Evolutionary conservation across 192 early-diverging fungal species (phyloP), one percentile per base, ranked within the genome.

Genomic region (Gigaspora rosea): DNA sequence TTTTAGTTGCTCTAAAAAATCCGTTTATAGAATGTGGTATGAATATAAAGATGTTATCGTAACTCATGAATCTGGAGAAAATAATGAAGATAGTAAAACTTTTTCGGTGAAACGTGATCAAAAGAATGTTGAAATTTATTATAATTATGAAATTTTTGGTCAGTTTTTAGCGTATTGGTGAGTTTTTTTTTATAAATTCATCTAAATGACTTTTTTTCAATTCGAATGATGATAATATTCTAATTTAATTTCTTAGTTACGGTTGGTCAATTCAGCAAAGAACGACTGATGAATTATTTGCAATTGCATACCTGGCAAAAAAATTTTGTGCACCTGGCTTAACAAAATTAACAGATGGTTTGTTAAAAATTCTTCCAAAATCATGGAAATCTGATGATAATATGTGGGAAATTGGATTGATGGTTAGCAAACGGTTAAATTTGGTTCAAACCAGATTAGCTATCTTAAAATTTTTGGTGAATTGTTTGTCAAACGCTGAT

Each of bases 111-210:
- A 41, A 9, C 4, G n/a, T n/a, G 41, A 66, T 35, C 33, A 66
- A 35, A 27, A 15, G 8, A 15, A 66, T 4, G 12, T 46, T 66
- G 64, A 66, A n/a, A 41, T 66, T 66, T 66, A 66, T 66, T 66
- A 66, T 47, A 35, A 66, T 66, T 66, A 66, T 66, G 64, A 66
- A 46, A 66, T 66, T 48, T 66, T 66, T 66, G 64, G 64, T 46
- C n/a, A 66, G 18, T 46, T 66, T 46, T 13, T 66, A 46, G 33
- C 64, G n/a, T 66, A 66, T 46, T 66, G 33, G 64, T 66, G 9
- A 66, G 36, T 66, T 35, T 35, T 11, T 35, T 35, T 33, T 9
- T 35, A 35, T 15, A 41, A 46, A n/a, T 9, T n/a, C 16, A 33
- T 9, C 10, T 16, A 66, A 66, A 47, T 46, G 11, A 41, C 41